A percentile compares a stretch with the other conserved stretches of the same genome.
phyloP scores from a whole-genome alignment of 306 rosid genomes.

The Begonia loranthoides region DNA sequence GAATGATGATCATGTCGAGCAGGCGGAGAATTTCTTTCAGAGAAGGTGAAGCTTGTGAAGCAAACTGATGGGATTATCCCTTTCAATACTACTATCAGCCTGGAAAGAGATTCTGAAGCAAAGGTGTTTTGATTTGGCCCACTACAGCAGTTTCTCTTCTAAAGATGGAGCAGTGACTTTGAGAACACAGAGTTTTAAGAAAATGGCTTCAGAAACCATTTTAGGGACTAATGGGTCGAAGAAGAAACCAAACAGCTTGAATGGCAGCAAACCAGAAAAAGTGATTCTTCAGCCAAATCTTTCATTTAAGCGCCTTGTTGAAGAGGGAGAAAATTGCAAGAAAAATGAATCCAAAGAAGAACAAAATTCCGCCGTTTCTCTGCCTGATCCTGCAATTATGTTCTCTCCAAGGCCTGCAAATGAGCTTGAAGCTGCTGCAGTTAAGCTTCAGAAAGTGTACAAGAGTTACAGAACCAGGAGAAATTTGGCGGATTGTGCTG shows the following conservation, averaged over 20 bases:
- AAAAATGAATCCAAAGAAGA: slow-evolving; percentile 22
- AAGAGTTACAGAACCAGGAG: slow-evolving; percentile 85
- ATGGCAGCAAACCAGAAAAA: slow-evolving; percentile 34
- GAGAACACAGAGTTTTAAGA: slow-evolving; percentile 49
- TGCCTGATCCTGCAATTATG: slow-evolving; percentile 37
- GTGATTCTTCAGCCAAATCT: slow-evolving; percentile 30
- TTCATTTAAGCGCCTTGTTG: slow-evolving; percentile 28
- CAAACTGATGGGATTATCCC: slow-evolving; percentile 43
- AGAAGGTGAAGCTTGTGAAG: neutral
- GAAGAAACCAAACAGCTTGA: slow-evolving; percentile 24
- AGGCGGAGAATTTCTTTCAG: neutral
- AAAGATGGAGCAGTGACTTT: slow-evolving; percentile 23
- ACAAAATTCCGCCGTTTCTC: slow-evolving; percentile 30
- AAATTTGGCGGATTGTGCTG: slow-evolving; percentile 93
- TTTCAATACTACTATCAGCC: slow-evolving; percentile 34
- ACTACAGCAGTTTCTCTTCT: slow-evolving; percentile 23
- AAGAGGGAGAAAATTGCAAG: slow-evolving; percentile 12
- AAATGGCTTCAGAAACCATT: slow-evolving; percentile 27
- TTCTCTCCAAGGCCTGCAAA: slow-evolving; percentile 42
- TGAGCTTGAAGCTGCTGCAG: slow-evolving; percentile 82
- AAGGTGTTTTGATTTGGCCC: slow-evolving; percentile 16
- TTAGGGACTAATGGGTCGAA: slow-evolving; percentile 19
- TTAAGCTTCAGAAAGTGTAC: slow-evolving; percentile 64
- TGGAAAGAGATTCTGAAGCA: slow-evolving; percentile 41
- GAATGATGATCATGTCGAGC: neutral